Conservation (phyloP, 2,329 filamentous ascomycete genomes). For the Triangularia verruculosa region DNA sequence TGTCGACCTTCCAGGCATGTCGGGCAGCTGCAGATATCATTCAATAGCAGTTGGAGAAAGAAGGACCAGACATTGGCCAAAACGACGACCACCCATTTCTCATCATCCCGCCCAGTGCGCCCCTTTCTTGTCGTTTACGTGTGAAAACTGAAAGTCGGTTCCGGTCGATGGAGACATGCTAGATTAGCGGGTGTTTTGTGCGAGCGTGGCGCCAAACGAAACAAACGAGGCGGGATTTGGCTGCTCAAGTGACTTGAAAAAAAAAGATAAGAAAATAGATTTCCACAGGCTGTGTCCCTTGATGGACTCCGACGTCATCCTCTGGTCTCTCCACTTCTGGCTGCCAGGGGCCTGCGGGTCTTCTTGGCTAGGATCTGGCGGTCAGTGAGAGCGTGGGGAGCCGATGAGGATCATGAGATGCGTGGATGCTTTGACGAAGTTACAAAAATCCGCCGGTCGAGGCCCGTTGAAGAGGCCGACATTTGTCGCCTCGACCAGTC, state of each 20-base stretch:
- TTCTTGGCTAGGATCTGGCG: conserved; percentile 8
- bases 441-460: background rate
- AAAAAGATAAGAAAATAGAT: background rate
- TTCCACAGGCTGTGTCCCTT: background rate
- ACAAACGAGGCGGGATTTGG: background rate
- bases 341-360: background rate
- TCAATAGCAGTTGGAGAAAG: conserved; percentile 14
- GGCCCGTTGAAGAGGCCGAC: background rate
- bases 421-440: background rate
- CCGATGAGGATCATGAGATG: background rate
- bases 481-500: background rate
- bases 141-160: conserved; percentile 2
- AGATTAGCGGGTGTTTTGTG: conserved; percentile 13
- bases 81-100: conserved; percentile 3
- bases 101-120: background rate
- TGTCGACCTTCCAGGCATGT: conserved; percentile 9
- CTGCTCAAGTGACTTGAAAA: background rate
- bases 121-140: background rate
- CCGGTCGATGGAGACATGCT: conserved; percentile 15
- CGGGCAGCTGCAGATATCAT: conserved; percentile 14
- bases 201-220: background rate
- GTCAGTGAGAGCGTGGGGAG: background rate
- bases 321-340: background rate
- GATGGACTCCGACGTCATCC: background rate
- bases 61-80: background rate